Conservation (phyloP, 2,329 filamentous ascomycete species). For the Xylaria sp. region DNA sequence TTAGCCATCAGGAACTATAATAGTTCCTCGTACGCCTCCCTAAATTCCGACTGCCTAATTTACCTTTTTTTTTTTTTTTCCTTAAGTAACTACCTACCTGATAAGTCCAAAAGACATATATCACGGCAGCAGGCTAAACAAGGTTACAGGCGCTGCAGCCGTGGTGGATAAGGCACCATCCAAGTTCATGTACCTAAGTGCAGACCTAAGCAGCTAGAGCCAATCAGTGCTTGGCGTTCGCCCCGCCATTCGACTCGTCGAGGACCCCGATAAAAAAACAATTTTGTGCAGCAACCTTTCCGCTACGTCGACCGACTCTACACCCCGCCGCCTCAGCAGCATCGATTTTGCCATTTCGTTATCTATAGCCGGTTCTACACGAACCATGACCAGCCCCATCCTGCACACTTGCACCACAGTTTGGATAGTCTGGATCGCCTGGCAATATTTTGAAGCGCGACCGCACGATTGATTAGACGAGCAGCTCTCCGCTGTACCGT, state of each 20-base stretch:
- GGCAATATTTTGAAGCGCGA: slow-evolving; percentile 18
- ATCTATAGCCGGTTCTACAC: background rate
- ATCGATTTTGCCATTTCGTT: background rate
- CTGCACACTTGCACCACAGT: slow-evolving; percentile 21
- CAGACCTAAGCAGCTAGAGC: too few relatives aligned
- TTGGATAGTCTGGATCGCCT: slow-evolving; percentile 27
- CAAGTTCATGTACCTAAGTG: background rate
- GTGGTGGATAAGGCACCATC: background rate
- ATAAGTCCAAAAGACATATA: too few relatives aligned
- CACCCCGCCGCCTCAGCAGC: background rate
- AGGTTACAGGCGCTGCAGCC: background rate
- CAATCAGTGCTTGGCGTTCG: slow-evolving; percentile 8
- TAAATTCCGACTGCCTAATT: background rate
- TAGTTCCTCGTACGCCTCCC: background rate
- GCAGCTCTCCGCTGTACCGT: background rate
- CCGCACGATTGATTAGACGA: background rate
- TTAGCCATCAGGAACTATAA: background rate
- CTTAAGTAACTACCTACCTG: too few relatives aligned
- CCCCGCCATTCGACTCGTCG: slow-evolving; percentile 19
- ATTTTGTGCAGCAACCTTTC: slow-evolving; percentile 25
- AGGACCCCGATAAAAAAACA: slow-evolving; percentile 20
- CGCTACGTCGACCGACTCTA: background rate
- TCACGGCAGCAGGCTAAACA: background rate
- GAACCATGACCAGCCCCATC: slow-evolving; percentile 32
- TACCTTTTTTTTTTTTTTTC: background rate